These are phyloP conservation scores for Dorcoceras hygrometricum DNA, from an alignment of 257 asterid species.

Conservation along the genomic window DNA sequence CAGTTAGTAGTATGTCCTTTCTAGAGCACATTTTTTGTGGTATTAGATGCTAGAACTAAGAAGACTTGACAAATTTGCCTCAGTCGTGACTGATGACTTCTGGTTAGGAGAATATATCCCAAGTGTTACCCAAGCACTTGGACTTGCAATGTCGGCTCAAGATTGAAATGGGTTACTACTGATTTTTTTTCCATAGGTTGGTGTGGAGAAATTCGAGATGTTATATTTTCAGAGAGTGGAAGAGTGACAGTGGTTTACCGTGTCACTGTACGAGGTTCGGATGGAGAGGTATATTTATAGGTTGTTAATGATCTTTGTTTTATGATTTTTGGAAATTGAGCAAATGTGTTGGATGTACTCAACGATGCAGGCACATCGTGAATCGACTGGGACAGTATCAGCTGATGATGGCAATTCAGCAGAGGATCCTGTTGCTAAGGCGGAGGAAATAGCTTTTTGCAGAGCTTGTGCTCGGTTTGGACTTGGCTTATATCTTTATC, in stretches of 20 bases:
- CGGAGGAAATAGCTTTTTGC: conserved; percentile 95
- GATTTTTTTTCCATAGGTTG: conserved; percentile 53
- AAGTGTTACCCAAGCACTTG: neutral
- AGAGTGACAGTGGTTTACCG: conserved; percentile 94
- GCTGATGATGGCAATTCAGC: conserved; percentile 30
- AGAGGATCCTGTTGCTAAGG: conserved; percentile 87
- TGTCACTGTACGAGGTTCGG: conserved; percentile 85
- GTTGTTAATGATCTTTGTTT: conserved; percentile 8
- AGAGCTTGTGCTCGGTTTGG: conserved; percentile 93
- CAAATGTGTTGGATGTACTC: neutral
- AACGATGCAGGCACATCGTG: conserved; percentile 72
- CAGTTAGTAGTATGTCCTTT: neutral
- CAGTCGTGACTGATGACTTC: neutral
- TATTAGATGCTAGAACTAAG: too few species aligned
- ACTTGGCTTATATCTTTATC: conserved; percentile 89
- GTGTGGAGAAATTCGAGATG: conserved; percentile 98
- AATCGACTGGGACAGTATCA: conserved; percentile 82
- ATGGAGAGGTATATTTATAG: conserved; percentile 78
- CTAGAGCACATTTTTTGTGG: neutral
- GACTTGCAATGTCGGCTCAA: neutral
- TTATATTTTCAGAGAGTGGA: conserved; percentile 81
- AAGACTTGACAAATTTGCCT: neutral
- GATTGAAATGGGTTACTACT: conserved; percentile 10
- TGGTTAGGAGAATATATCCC: neutral
- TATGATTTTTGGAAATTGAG: neutral